Evolutionary conservation across 169 alveolate species (phyloP).

Genomic region (Babesia bigemina): DNA sequence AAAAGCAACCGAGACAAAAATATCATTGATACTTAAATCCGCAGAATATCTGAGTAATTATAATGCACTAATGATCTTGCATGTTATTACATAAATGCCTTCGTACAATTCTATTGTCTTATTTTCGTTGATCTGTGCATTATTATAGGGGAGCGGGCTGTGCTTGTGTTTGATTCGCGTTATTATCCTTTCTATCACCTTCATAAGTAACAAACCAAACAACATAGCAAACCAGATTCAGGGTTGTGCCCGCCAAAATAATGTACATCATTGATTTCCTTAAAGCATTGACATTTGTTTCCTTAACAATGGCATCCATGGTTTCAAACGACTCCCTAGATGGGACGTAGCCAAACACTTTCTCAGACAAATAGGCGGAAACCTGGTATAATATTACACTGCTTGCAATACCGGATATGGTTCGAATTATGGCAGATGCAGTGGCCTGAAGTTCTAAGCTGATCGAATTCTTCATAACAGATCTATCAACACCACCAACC

Average conservation of each 20-base stretch:
- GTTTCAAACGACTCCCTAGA: neutral
- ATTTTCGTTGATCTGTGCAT: too few relatives aligned
- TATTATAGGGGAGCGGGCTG: too few relatives aligned
- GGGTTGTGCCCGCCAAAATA: neutral
- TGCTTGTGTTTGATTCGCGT: too few relatives aligned
- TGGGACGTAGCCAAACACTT: neutral
- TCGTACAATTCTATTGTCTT: too few relatives aligned
- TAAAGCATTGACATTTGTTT: neutral
- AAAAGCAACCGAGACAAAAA: too few relatives aligned
- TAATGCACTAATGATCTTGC: too few relatives aligned
- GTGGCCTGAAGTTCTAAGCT: too few relatives aligned
- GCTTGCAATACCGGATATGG: constrained; percentile 83
- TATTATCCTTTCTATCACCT: neutral
- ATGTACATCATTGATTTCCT: neutral
- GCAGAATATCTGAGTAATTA: too few relatives aligned
- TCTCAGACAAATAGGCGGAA: constrained; percentile 71
- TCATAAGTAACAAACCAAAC: neutral
- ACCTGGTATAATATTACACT: constrained; percentile 86
- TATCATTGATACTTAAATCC: too few relatives aligned
- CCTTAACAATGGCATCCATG: neutral
- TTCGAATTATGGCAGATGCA: too few relatives aligned
- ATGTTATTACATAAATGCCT: too few relatives aligned
- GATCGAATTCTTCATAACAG: neutral
- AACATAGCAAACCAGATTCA: neutral
- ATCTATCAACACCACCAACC: neutral